Conservation (phyloP, 2,329 filamentous ascomycete species). For the Curvularia lunata region DNA sequence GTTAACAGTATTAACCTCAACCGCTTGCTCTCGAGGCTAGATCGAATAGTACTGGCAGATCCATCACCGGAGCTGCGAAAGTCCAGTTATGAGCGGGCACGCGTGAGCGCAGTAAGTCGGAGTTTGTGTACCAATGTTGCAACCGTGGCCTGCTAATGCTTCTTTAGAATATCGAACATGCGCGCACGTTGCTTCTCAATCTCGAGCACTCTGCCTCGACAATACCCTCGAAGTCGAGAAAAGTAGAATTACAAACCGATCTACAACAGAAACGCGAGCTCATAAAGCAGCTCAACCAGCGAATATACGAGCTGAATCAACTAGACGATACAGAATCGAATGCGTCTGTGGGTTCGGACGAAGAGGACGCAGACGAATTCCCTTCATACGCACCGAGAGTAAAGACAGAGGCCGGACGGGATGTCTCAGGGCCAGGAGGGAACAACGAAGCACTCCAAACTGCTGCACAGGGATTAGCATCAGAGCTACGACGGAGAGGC, state of each 20-base stretch:
- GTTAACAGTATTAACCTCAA: constrained; percentile 59
- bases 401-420: constrained; percentile 40
- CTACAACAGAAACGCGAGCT: constrained; percentile 69
- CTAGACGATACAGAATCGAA: constrained; percentile 53
- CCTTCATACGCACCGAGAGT: constrained; percentile 53
- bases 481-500: constrained; percentile 43
- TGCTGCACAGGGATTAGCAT: constrained; percentile 44
- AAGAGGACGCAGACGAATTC: constrained; percentile 53
- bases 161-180: constrained; percentile 72
- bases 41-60: constrained; percentile 68
- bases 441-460: constrained; percentile 44
- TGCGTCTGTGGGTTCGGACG: constrained; percentile 46
- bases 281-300: constrained; percentile 69
- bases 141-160: constrained; percentile 6
- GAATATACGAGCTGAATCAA: constrained; percentile 71
- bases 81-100: constrained; percentile 71
- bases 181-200: constrained; percentile 69
- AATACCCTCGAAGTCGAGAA: constrained; percentile 53
- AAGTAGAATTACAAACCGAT: constrained; percentile 67
- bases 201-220: constrained; percentile 71
- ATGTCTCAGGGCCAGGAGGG: constrained; percentile 35
- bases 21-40: constrained; percentile 69
- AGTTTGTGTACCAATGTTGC: neutral
- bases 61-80: constrained; percentile 64
- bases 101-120: constrained; percentile 60